A percentile compares a stretch with the other conserved stretches of the same genome.
Evolutionary conservation across 768 basidiomycete genomes (phyloP).

Genomic region (Phanerochaete carnosa): DNA sequence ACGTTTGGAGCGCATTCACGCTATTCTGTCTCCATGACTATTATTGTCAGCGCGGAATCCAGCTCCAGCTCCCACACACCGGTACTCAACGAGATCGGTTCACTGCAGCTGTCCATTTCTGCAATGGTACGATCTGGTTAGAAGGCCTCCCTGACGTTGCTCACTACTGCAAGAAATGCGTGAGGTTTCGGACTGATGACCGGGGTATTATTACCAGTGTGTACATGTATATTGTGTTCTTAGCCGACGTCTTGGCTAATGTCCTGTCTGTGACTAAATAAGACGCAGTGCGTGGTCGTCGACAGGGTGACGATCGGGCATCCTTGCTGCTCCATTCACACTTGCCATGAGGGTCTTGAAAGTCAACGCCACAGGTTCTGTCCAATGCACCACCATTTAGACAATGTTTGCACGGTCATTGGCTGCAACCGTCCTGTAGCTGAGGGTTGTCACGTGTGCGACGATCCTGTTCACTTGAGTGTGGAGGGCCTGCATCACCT

Average conservation of each 20-base stretch:
- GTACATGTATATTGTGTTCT: not conserved
- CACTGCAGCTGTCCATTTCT: constrained; percentile 17
- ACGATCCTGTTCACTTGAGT: not conserved
- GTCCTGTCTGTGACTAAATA: too few species aligned
- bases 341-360: constrained; percentile 14
- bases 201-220: not conserved
- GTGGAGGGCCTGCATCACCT: not conserved
- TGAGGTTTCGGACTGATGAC: not conserved
- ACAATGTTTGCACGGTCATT: constrained; percentile 5
- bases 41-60: not conserved
- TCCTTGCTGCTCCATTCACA: constrained; percentile 20
- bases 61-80: constrained; percentile 22
- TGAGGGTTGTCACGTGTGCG: not conserved
- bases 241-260: too few species aligned
- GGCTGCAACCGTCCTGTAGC: constrained; percentile 6
- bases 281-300: constrained; percentile 13
- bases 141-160: constrained; percentile 25
- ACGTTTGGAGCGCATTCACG: constrained; percentile 4
- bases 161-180: constrained; percentile 29
- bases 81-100: constrained; percentile 24
- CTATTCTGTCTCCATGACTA: constrained; percentile 25
- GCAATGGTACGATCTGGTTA: constrained; percentile 22
- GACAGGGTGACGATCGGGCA: constrained; percentile 28
- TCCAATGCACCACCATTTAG: not conserved
- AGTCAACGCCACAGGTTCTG: constrained; percentile 18